Evolutionary conservation across 805 yeast genomes (phyloP), one percentile per base, ranked within the genome.

Genomic region (Hanseniaspora valbyensis): DNA sequence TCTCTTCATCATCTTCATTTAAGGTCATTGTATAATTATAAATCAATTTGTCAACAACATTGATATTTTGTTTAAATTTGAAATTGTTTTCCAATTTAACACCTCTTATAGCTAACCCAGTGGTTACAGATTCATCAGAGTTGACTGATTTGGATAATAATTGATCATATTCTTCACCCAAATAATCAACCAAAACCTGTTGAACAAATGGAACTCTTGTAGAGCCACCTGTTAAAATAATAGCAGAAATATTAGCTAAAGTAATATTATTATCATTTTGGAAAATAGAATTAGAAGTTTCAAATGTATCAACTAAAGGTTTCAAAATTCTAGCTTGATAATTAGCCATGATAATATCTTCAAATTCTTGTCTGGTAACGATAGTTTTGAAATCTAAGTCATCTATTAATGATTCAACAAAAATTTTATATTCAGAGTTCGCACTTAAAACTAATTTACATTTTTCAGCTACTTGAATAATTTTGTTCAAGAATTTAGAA

Each of bases 41-140:
- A 38, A 73, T 59, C 0, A 80, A 63, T 50, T 73, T 73, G 51
- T 85, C 94, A 29, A 73, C 59, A 2, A 86, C 70, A 22, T 69
- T 66, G 44, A 86, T 72, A 39, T 77, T 78, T 10, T 63, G 61
- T 57, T 77, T 77, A 6, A 83, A 72, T 56, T 80, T 77, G 63
- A 79, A 81, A 58, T 79, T 74, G 36, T 78, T 74, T n/a, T 87
- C 77, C 34, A 86, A 69, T 43, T 78, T 72, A 37, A 87, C 82
- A 19, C 92, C 97, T 56, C 88, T 75, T 34, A 83, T 69, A n/a
- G 95, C 78, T 2, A 94, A 78, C 44, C 98, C 98, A 58, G 85
- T 72, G 13, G 86, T 95, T 48, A 86, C 86, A 41, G 96, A 80
- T 68, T 92, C 98, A 66, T 92, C 98, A 0, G 98, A 92, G 65